Percentiles rank a stretch among this genome's conserved stretches.
These are phyloP conservation scores for Candida glaebosa DNA, from an alignment of 805 yeast genomes.

Conservation along the genomic window DNA sequence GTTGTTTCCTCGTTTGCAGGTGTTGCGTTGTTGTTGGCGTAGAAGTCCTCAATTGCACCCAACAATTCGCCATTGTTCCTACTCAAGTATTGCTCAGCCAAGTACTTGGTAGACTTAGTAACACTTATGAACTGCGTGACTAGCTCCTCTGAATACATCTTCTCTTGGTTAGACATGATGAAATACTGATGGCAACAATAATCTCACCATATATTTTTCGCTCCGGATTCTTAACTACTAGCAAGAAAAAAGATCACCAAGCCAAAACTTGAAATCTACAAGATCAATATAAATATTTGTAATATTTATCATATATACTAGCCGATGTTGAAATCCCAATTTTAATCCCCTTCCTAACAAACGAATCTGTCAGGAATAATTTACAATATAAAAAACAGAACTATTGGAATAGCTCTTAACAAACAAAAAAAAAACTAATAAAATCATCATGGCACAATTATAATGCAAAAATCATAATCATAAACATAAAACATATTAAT, in stretches of 20 bases:
- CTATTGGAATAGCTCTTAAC: slow-evolving; percentile 4
- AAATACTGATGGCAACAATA: neutral
- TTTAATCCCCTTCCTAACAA: slow-evolving; percentile 28
- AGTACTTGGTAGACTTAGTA: slow-evolving; percentile 29
- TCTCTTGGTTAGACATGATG: slow-evolving; percentile 16
- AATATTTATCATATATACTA: slow-evolving; percentile 15
- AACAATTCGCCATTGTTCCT: slow-evolving; percentile 35
- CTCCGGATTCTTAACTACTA: neutral
- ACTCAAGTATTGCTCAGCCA: slow-evolving; percentile 39
- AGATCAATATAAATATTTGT: neutral
- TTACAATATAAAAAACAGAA: slow-evolving; percentile 13
- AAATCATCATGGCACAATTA: slow-evolving; percentile 7
- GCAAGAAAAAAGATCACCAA: neutral
- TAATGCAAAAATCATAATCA: slow-evolving; percentile 2
- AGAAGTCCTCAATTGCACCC: slow-evolving; percentile 41
- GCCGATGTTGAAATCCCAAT: slow-evolving; percentile 52
- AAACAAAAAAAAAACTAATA: slow-evolving; percentile 14
- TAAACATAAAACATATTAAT: slow-evolving; percentile 16
- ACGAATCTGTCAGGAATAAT: slow-evolving; percentile 9
- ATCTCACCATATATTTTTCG: neutral
- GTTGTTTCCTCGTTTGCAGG: neutral
- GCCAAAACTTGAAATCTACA: neutral
- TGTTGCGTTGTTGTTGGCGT: slow-evolving; percentile 18
- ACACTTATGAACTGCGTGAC: slow-evolving; percentile 34
- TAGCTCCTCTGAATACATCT: slow-evolving; percentile 12